phyloP scores from a whole-genome alignment of 257 asterid genomes.

The Striga asiatica region DNA sequence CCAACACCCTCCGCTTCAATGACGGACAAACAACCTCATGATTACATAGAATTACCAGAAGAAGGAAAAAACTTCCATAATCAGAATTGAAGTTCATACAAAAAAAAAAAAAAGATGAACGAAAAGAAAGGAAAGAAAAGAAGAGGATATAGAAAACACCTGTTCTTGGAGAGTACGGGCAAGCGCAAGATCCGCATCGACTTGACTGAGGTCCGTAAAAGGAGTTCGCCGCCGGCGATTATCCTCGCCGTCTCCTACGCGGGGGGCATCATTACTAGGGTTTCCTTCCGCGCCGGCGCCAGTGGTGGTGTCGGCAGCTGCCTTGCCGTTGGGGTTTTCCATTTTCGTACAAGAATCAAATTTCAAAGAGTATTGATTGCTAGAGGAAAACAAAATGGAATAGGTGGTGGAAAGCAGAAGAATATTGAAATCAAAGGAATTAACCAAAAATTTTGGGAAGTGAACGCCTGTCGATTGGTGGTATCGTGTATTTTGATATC shows the following conservation, averaged over 20 bases:
- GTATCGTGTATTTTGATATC: too few relatives aligned
- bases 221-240: constrained; percentile 47
- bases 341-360: constrained; percentile 17
- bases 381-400: neutral
- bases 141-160: constrained; percentile 18
- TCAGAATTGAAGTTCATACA: neutral
- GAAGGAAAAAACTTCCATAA: neutral
- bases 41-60: neutral
- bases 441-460: too few relatives aligned
- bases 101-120: neutral
- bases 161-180: constrained; percentile 95
- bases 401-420: constrained; percentile 7
- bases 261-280: constrained; percentile 19
- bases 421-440: constrained; percentile 3
- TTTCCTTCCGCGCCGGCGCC: constrained; percentile 23
- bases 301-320: constrained; percentile 16
- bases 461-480: too few relatives aligned
- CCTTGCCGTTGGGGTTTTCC: constrained; percentile 33
- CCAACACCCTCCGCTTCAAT: neutral
- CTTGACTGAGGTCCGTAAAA: constrained; percentile 83
- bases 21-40: constrained; percentile 1
- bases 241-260: constrained; percentile 24
- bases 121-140: neutral
- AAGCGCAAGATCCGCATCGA: constrained; percentile 89
- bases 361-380: neutral